Percentiles rank a stretch among this genome's conserved stretches.
These are phyloP conservation scores for Crithidia bombi DNA, from an alignment of 208 protist genomes.

Conservation along the genomic window DNA sequence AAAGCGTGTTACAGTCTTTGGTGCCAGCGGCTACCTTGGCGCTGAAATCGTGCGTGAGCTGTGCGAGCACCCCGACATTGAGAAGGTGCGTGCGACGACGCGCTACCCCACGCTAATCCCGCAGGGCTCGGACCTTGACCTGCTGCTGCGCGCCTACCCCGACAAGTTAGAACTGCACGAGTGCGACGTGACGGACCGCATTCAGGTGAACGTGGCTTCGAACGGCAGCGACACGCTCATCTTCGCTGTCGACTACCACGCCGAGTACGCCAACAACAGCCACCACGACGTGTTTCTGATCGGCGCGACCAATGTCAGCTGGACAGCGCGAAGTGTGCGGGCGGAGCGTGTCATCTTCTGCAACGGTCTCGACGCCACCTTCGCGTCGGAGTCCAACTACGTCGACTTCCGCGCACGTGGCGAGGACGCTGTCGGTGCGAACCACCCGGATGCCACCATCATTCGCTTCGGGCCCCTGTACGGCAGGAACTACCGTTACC, in stretches of 20 bases:
- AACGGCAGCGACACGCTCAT: constrained; percentile 93
- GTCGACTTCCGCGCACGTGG: constrained; percentile 90
- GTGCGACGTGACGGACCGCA: constrained; percentile 92
- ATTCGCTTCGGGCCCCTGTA: constrained; percentile 91
- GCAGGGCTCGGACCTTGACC: constrained; percentile 83
- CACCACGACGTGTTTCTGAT: constrained; percentile 92
- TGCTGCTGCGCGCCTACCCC: constrained; percentile 83
- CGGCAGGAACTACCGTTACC: constrained; percentile 90
- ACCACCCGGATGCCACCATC: constrained; percentile 90
- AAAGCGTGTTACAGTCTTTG: constrained; percentile 89
- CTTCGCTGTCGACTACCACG: constrained; percentile 89
- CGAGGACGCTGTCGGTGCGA: constrained; percentile 89
- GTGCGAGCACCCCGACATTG: constrained; percentile 89
- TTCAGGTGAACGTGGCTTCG: constrained; percentile 91
- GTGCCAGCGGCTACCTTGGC: constrained; percentile 88
- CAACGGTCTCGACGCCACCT: constrained; percentile 92
- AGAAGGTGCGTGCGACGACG: constrained; percentile 87
- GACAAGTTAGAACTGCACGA: constrained; percentile 93
- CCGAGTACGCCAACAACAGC: constrained; percentile 93
- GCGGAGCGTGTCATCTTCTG: constrained; percentile 91
- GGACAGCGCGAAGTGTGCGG: constrained; percentile 88
- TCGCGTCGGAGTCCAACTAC: constrained; percentile 92
- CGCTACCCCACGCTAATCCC: constrained; percentile 92
- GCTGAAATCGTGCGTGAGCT: constrained; percentile 90
- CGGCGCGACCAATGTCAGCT: constrained; percentile 90